Evolutionary conservation across 2,329 filamentous ascomycete genomes (phyloP).

Genomic region (Arachnopeziza araneosa): DNA sequence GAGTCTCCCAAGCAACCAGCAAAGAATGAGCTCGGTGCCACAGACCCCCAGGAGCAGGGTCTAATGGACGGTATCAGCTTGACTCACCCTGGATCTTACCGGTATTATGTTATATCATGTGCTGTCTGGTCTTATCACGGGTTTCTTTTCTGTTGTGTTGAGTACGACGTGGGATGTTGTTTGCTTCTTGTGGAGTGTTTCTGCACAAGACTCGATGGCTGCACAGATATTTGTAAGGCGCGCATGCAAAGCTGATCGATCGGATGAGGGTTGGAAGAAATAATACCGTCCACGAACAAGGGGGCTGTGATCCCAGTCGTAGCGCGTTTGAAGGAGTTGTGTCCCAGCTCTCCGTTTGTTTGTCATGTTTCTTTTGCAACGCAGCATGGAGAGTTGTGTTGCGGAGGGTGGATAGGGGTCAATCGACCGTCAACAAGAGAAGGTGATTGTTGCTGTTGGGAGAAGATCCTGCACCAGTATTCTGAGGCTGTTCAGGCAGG

Average conservation of each 20-base stretch:
- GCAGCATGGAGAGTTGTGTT: not conserved
- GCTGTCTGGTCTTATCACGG: not conserved
- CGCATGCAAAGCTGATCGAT: slow-evolving; percentile 1
- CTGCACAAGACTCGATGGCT: not conserved
- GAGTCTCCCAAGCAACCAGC: not conserved
- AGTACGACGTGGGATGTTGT: not conserved
- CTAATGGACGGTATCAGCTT: slow-evolving; percentile 10
- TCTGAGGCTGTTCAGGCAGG: too few species aligned
- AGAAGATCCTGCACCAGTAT: too few species aligned
- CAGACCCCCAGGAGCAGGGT: slow-evolving; percentile 4
- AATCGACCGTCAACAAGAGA: too few species aligned
- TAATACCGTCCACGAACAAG: not conserved
- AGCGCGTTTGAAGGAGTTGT: slow-evolving; percentile 17
- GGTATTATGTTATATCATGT: too few species aligned
- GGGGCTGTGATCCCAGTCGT: slow-evolving; percentile 10
- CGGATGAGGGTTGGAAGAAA: not conserved
- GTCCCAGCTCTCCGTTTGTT: not conserved
- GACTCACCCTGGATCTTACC: slow-evolving; percentile 5
- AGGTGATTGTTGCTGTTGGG: too few species aligned
- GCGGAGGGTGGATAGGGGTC: too few species aligned
- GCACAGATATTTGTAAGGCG: not conserved
- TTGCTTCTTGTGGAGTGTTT: slow-evolving; percentile 6
- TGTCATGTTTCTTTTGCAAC: slow-evolving; percentile 7
- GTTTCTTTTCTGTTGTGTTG: not conserved
- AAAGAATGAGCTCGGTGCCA: slow-evolving; percentile 2